Base-by-base conservation (phyloP, 495 filamentous ascomycete genomes). In the Penicillium paradoxum region DNA sequence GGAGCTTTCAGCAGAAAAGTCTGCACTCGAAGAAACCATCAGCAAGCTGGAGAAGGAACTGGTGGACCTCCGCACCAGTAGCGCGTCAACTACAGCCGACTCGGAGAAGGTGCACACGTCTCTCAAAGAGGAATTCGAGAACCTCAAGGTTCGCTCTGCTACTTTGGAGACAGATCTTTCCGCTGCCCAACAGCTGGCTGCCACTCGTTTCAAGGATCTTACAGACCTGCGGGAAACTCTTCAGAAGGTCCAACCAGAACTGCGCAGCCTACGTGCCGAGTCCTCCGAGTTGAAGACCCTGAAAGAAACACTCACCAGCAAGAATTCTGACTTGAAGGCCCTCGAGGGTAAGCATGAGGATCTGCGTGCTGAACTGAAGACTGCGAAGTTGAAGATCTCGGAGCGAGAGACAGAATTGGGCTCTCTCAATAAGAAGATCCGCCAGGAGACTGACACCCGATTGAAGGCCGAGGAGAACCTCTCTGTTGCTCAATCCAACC, bases 181-280 rank as follows among this genome's bases (percentile, higher is more conserved):
- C 1, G 92, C 91, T 8, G 86, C 90, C 0, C 79, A 97, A 60
- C 83, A 95, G 64, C 74, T 97, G 17, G 90, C 93, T 1, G 82
- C 90, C 41, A 82, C 82, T 24, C 79, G 95, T 8, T 97, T 90
- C 71, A 95, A 91, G 62, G 91, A 96, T 50, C 70, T 96, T 2
- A 87, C 84, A 0, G 88, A 95, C 33, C 69, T 93, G 39, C 74
- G 85, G 27, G 84, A 89, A 32, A 79, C 89, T 8, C 71, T 96
- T 9, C 85, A 92, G 46, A 95, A 91, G 61, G 74, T 85, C 9
- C 90, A 97, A 56, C 88, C 91, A 1, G 93, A 98, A 67, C 75
- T 97, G 17, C 82, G 80, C 55, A 80, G 75, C 15, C 71, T 97
- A 8, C 81, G 88, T 8, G 79, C 80, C 33, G 93, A 97, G 54